Percentiles rank a stretch among this genome's conserved stretches.
Evolutionary conservation across 768 basidiomycete genomes (phyloP).

Genomic region (Pulveroboletus sp.): DNA sequence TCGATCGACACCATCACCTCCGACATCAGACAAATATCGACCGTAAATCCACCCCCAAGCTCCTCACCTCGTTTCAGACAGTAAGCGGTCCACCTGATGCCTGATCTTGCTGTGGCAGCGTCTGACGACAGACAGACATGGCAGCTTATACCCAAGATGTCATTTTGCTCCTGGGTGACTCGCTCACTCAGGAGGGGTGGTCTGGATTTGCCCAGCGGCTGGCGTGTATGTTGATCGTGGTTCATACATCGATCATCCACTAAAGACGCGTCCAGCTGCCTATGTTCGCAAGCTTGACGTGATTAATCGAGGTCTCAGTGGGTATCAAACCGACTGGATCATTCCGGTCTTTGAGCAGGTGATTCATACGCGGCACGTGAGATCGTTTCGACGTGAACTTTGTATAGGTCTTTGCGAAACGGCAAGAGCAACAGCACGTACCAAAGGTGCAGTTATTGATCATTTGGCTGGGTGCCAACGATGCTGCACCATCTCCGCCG

Average conservation of each 20-base stretch:
- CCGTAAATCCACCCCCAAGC: background rate
- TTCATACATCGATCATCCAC: background rate
- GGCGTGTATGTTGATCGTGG: conserved; percentile 29
- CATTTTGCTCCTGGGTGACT: conserved; percentile 78
- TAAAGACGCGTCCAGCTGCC: conserved; percentile 42
- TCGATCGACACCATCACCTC: background rate
- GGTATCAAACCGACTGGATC: conserved; percentile 87
- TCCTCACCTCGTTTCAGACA: background rate
- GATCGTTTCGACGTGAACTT: background rate
- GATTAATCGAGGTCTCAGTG: conserved; percentile 76
- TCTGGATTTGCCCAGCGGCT: conserved; percentile 67
- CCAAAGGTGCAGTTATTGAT: conserved; percentile 69
- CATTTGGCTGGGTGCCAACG: conserved; percentile 91
- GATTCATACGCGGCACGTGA: background rate
- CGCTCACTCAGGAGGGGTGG: conserved; percentile 62
- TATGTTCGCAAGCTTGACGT: conserved; percentile 83
- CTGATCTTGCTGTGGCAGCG: background rate
- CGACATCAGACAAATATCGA: background rate
- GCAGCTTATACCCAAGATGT: conserved; percentile 50
- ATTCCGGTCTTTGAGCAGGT: conserved; percentile 77
- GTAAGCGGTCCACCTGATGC: background rate
- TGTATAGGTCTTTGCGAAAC: conserved; percentile 54
- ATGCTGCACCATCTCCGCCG: conserved; percentile 61
- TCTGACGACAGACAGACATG: conserved; percentile 35
- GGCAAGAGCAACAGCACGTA: conserved; percentile 39